phyloP scores from a whole-genome alignment of 2,329 filamentous ascomycete genomes.

The Aspergillus sp. region DNA sequence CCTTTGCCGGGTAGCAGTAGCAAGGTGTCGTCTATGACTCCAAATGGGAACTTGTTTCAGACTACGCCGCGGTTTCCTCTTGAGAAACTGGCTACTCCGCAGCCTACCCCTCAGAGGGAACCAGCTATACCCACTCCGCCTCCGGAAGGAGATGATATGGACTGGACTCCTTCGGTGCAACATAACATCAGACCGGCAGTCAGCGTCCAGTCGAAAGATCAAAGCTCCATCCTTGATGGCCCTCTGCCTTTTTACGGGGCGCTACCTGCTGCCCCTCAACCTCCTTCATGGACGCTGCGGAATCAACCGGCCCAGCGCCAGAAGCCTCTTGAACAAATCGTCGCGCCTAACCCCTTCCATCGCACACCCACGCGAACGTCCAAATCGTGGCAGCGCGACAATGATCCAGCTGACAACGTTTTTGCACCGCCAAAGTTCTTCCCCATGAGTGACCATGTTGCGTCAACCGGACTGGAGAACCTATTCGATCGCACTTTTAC shows the following conservation, averaged over 20 bases:
- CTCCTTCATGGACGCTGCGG: constrained; percentile 42
- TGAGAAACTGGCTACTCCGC: constrained; percentile 37
- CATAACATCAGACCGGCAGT: constrained; percentile 34
- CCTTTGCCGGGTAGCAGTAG: constrained; percentile 16
- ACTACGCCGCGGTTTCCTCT: constrained; percentile 38
- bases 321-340: constrained; percentile 36
- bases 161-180: constrained; percentile 50
- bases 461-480: constrained; percentile 47
- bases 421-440: constrained; percentile 50
- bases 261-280: constrained; percentile 41
- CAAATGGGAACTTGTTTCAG: constrained; percentile 15
- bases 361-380: constrained; percentile 28
- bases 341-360: constrained; percentile 40
- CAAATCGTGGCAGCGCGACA: constrained; percentile 18
- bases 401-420: constrained; percentile 24
- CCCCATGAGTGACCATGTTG: constrained; percentile 38
- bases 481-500: constrained; percentile 48
- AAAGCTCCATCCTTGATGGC: constrained; percentile 29
- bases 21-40: constrained; percentile 14
- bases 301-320: constrained; percentile 26
- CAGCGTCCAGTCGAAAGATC: constrained; percentile 30
- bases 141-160: constrained; percentile 47
- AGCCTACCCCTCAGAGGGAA: constrained; percentile 17
- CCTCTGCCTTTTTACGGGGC: constrained; percentile 46
- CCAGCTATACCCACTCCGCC: constrained; percentile 38